Conservation (phyloP, 1,139 yeast species). For the Geotrichum carabidarum region DNA sequence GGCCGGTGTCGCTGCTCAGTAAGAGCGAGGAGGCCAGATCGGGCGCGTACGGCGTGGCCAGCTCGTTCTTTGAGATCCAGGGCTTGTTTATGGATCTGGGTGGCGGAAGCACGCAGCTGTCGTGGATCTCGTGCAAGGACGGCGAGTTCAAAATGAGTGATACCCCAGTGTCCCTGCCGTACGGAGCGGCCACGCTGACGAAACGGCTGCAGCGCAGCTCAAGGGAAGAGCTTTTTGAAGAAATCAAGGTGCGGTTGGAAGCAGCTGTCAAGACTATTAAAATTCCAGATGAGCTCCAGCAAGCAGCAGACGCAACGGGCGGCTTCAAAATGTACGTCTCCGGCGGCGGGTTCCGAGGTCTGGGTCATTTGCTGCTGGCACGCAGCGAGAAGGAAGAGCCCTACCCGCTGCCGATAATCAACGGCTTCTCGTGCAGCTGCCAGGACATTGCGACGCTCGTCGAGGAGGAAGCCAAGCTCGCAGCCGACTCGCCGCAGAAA, state of each 20-base stretch:
- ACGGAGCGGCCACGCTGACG: constrained; percentile 61
- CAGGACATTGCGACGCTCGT: constrained; percentile 42
- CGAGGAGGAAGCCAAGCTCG: constrained; percentile 19
- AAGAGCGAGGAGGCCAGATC: constrained; percentile 58
- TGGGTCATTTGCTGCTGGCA: constrained; percentile 54
- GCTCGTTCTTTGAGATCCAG: constrained; percentile 55
- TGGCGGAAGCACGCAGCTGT: constrained; percentile 58
- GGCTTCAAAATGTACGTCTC: constrained; percentile 58
- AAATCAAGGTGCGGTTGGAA: constrained; percentile 35
- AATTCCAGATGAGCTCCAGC: constrained; percentile 28
- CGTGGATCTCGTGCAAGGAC: constrained; percentile 54
- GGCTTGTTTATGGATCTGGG: constrained; percentile 66
- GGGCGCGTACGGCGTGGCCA: constrained; percentile 64
- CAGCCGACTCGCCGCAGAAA: constrained; percentile 18
- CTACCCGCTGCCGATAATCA: constrained; percentile 49
- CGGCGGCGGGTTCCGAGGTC: constrained; percentile 64
- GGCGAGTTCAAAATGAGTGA: constrained; percentile 53
- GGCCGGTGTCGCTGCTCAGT: constrained; percentile 54
- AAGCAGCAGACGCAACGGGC: constrained; percentile 45
- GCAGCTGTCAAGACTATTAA: constrained; percentile 46
- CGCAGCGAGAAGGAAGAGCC: constrained; percentile 51
- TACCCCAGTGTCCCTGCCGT: constrained; percentile 56
- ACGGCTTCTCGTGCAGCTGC: constrained; percentile 55
- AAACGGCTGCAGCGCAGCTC: constrained; percentile 48
- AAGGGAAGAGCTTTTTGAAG: constrained; percentile 21